Evolutionary conservation across 371 early-diverging fungal genomes (phyloP), one percentile per base, ranked within the genome.

Genomic region (Funneliformis caledonium): DNA sequence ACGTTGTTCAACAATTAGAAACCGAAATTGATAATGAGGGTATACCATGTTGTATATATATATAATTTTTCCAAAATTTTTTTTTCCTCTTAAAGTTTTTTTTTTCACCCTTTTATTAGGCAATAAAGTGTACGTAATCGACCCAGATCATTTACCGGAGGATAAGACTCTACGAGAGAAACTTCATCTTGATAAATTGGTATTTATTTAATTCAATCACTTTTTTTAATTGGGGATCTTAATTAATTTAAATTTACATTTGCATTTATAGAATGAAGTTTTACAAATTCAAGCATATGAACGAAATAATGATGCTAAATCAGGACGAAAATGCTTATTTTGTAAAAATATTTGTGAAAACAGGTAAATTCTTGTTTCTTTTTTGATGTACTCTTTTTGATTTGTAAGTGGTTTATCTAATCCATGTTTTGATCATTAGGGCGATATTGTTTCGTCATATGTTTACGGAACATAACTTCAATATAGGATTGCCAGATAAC

Each of bases 401-500:
- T 14, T 19, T 16, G 14, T 19, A 19, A 5, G 7, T 47, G 19
- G 1, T 31, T 76, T 42, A 33, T 82, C 33, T 72, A 65, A 68
- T 64, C 22, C n/a, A 62, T 37, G 22, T 56, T 31, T 67, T 80
- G 83, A 12, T 72, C 5, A 10, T 1, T 82, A 90, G 92, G 84
- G 74, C 89, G 0, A 69, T 84, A 2, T 83, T 96, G 50, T 97
- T 97, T 87, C 88, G 90, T 81, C 98, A 97, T 84, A 97, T 97
- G 94, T 96, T 94, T 84, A 85, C 86, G 47, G 96, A 95, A 81
- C 97, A 98, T 88, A 92, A 93, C 84, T 97, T 97, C 85, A 96
- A 96, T 85, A 96, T 97, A 83, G 98, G 98, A 33, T 88, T 95
- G 16, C 95, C 96, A 0, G 97, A 97, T 82, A 97, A 97, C 83